Evolutionary conservation across 2,329 filamentous ascomycete species (phyloP).

Genomic region (Furcasterigmium furcatum): DNA sequence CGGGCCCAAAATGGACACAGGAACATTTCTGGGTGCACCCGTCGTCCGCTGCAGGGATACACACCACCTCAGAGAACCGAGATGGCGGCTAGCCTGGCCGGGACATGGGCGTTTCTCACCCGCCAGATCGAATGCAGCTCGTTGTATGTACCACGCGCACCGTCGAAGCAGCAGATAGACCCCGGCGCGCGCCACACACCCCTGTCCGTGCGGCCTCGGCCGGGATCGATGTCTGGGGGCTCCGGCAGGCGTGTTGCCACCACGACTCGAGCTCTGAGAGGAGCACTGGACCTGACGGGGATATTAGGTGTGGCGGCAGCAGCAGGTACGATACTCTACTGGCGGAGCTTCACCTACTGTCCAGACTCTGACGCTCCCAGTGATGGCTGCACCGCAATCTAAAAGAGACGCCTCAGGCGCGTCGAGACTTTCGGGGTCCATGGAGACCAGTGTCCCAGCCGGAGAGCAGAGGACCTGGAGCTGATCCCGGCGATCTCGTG

Average conservation of each 20-base stretch:
- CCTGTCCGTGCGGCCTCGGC: no score
- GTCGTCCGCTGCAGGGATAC: no score
- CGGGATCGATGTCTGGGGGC: background rate
- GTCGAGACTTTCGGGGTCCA: background rate
- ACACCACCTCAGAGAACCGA: constrained; percentile 6
- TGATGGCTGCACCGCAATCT: background rate
- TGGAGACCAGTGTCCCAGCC: background rate
- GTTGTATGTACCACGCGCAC: constrained; percentile 4
- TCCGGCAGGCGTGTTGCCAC: background rate
- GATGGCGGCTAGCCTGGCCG: constrained; percentile 8
- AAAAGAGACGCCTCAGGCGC: background rate
- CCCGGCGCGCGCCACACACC: constrained; percentile 2
- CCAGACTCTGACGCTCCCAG: background rate
- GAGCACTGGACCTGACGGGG: no score
- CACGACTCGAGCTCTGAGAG: no score
- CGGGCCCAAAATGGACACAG: background rate
- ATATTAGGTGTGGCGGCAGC: no score
- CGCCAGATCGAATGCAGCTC: constrained; percentile 5
- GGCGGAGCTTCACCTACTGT: background rate
- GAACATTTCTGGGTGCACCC: no score
- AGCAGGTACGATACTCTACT: no score
- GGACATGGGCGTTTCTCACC: constrained; percentile 3
- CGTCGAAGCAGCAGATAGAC: constrained; percentile 5
- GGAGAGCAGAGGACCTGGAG: constrained; percentile 3
- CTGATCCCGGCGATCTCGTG: no score